Evolutionary conservation across 1,284 basidiomycete genomes (phyloP).

Genomic region (Cutaneotrichosporon dermatis): DNA sequence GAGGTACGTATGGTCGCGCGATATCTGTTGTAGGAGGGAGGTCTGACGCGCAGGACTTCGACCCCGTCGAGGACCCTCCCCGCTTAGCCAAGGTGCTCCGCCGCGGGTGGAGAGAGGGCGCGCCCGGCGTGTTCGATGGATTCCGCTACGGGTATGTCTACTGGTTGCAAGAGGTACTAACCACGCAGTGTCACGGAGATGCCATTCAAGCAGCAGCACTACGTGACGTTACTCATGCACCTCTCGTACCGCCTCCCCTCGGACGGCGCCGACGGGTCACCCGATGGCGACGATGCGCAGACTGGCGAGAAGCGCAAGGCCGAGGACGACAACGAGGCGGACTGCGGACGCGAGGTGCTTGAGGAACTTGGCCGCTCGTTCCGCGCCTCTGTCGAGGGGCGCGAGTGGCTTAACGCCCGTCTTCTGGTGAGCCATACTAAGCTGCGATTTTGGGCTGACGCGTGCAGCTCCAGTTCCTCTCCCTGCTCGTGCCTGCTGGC

Average conservation of each 20-base stretch:
- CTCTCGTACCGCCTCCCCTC: constrained; percentile 55
- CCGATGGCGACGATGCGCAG: constrained; percentile 27
- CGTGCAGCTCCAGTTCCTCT: constrained; percentile 78
- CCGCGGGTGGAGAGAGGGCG: constrained; percentile 60
- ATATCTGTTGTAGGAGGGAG: background rate
- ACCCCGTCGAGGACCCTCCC: constrained; percentile 61
- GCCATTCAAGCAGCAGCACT: constrained; percentile 85
- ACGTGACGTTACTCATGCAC: constrained; percentile 71
- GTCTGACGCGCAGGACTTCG: constrained; percentile 27
- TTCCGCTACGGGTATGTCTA: constrained; percentile 64
- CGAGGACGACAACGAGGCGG: constrained; percentile 34
- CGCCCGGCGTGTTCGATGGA: constrained; percentile 59
- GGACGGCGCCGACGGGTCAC: constrained; percentile 43
- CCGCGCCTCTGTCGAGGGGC: constrained; percentile 74
- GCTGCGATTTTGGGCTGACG: background rate
- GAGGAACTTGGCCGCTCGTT: constrained; percentile 85
- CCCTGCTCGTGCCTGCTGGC: constrained; percentile 70
- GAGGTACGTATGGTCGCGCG: constrained; percentile 58
- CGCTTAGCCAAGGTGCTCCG: constrained; percentile 64
- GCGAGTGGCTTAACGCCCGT: constrained; percentile 81
- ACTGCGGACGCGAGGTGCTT: constrained; percentile 68
- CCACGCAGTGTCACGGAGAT: constrained; percentile 70
- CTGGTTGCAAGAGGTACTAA: constrained; percentile 21
- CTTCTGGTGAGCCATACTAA: constrained; percentile 62
- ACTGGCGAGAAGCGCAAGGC: constrained; percentile 38